Base-by-base conservation (phyloP, 2,329 filamentous ascomycete genomes). In the Fusarium incarnatum region DNA sequence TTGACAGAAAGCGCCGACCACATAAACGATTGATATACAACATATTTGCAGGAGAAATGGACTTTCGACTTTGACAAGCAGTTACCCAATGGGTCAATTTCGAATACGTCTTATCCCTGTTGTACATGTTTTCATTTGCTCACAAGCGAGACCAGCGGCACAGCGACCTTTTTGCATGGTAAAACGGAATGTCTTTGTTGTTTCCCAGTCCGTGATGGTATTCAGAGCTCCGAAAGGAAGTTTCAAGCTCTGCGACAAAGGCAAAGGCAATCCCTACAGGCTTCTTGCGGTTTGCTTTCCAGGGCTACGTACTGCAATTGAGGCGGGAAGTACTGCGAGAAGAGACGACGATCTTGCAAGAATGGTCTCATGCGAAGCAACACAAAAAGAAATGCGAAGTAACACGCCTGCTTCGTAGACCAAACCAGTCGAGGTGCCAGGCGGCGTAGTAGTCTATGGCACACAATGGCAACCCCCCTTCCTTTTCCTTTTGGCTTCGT, bases 281-380 rank as follows among this genome's bases (percentile, higher is more conserved):
- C 10, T 13, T 8, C 15, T 23, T 32, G 16, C 28, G 18, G 10
- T 30, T 10, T 34, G 18, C n/a, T 15, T 22, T 23, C 12, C 44
- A 48, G 32, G 12, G 16, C n/a, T 10, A 13, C 23, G 23, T 41
- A 13, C 18, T 27, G 27, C n/a, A 25, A 34, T 16, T 41, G 37
- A 59, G 45, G 52, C 60, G 58, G 52, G 40, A 41, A 49, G 25
- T 30, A 25, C 41, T 59, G 46, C 40, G 60, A 60, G 40, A 52
- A 47, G 45, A 47, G 27, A 46, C 8, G 32, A 23, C 27, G 30
- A 64, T 42, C n/a, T 45, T 27, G n/a, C 23, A 30, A 25, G 16
- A 16, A 47, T 42, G 15, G 27, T 57, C 16, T 37, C 40, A 52
- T 59, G 32, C 46, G 46, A 34, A 45, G 52, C 27, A 58, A 50